These are phyloP conservation scores for Tolypocladium ophioglossoides DNA, from an alignment of 2,329 filamentous ascomycete species.

Conservation along the genomic window DNA sequence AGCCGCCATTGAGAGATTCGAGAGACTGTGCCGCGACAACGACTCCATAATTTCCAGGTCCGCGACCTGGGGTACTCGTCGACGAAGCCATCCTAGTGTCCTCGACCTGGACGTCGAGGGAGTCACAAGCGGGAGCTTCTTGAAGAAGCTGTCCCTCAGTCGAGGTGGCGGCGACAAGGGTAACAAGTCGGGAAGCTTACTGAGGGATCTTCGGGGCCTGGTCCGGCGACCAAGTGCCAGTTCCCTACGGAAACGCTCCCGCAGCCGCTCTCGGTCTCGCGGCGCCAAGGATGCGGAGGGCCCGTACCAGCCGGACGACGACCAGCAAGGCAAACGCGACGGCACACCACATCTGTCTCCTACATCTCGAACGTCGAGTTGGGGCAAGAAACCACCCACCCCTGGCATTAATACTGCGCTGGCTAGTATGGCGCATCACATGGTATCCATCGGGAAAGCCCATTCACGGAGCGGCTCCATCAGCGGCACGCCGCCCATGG, in stretches of 20 bases:
- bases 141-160: conserved; percentile 51
- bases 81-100: conserved; percentile 51
- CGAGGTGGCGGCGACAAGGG: conserved; percentile 27
- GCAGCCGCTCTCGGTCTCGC: conserved; percentile 16
- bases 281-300: conserved; percentile 19
- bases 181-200: conserved; percentile 33
- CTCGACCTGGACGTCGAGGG: conserved; percentile 44
- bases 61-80: conserved; percentile 61
- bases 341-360: conserved; percentile 35
- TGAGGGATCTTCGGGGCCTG: conserved; percentile 40
- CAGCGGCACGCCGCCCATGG: conserved; percentile 35
- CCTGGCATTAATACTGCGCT: conserved; percentile 51
- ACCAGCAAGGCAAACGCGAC: conserved; percentile 31
- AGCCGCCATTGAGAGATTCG: conserved; percentile 41
- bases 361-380: conserved; percentile 39
- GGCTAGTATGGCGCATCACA: conserved; percentile 41
- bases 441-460: conserved; percentile 44
- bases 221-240: conserved; percentile 38
- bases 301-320: conserved; percentile 7
- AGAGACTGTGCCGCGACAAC: conserved; percentile 41
- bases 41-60: conserved; percentile 50
- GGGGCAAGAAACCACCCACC: conserved; percentile 36
- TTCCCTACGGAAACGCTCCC: conserved; percentile 34
- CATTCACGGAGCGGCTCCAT: conserved; percentile 52
- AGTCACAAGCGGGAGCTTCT: conserved; percentile 46